Conservation (phyloP, 106 monocot species). For the Acanthochlamys bracteata region DNA sequence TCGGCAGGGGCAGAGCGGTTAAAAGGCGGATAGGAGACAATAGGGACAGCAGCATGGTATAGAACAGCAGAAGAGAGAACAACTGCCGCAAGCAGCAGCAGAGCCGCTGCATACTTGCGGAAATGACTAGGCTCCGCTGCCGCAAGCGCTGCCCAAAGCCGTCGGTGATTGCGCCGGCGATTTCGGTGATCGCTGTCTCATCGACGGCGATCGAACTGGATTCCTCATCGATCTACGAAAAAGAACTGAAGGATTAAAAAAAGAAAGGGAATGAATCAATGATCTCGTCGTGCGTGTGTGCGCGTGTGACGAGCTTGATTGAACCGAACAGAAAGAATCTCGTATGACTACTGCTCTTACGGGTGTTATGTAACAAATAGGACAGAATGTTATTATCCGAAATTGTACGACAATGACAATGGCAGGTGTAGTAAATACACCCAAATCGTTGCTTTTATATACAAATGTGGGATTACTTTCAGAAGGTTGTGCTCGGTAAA, state of each 20-base stretch:
- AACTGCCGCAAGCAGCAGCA: constrained; percentile 17
- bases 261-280: too few species aligned
- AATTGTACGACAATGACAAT: too few species aligned
- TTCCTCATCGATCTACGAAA: background rate
- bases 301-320: too few species aligned
- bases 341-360: too few species aligned
- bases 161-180: background rate
- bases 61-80: constrained; percentile 15
- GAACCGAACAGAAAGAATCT: too few species aligned
- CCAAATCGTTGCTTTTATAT: too few species aligned
- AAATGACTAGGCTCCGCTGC: background rate
- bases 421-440: too few species aligned
- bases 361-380: too few species aligned
- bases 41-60: constrained; percentile 16
- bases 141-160: background rate
- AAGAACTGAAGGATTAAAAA: background rate
- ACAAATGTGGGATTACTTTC: too few species aligned
- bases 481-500: too few species aligned
- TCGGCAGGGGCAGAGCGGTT: background rate
- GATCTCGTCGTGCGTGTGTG: too few species aligned
- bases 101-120: background rate
- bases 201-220: background rate
- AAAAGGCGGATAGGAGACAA: background rate
- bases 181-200: background rate
- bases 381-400: too few species aligned